Conservation (phyloP, 352 stramenopile genomes). For the Elongisporangium anandrum region DNA sequence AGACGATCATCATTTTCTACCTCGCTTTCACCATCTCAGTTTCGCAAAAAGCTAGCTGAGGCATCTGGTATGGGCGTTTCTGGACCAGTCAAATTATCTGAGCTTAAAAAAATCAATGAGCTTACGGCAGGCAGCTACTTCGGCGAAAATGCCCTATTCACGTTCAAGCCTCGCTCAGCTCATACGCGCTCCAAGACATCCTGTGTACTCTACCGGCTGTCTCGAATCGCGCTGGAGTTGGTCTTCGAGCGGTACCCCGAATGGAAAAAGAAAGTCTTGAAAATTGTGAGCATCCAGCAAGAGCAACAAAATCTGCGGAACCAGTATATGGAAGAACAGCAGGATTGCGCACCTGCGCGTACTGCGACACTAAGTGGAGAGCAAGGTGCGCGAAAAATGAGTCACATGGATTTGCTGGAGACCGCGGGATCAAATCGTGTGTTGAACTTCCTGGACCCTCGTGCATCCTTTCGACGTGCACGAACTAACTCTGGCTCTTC, state of each 20-base stretch:
- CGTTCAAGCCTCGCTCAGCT: conserved; percentile 17
- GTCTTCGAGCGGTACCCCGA: conserved; percentile 63
- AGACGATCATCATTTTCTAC: conserved; percentile 2
- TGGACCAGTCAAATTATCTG: neutral
- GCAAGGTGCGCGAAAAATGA: neutral
- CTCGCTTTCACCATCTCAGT: conserved; percentile 11
- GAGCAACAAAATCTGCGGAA: conserved; percentile 49
- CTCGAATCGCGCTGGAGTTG: conserved; percentile 38
- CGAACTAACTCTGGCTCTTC: neutral
- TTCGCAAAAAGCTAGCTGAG: neutral
- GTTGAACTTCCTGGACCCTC: neutral
- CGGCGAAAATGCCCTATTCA: conserved; percentile 24
- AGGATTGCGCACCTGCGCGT: conserved; percentile 18
- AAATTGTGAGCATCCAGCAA: conserved; percentile 49
- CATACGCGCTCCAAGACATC: conserved; percentile 44
- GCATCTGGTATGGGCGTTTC: neutral
- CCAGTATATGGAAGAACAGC: conserved; percentile 56
- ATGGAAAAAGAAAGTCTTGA: conserved; percentile 56
- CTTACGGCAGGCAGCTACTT: conserved; percentile 49
- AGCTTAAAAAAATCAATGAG: conserved; percentile 57
- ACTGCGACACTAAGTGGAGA: neutral
- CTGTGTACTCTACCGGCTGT: conserved; percentile 52
- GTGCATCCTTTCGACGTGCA: neutral
- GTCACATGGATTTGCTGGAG: neutral
- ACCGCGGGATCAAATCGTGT: neutral